Evolutionary conservation across 2,329 filamentous ascomycete species (phyloP), one percentile per base, ranked within the genome.

Genomic region (Dactylella cylindrospora): DNA sequence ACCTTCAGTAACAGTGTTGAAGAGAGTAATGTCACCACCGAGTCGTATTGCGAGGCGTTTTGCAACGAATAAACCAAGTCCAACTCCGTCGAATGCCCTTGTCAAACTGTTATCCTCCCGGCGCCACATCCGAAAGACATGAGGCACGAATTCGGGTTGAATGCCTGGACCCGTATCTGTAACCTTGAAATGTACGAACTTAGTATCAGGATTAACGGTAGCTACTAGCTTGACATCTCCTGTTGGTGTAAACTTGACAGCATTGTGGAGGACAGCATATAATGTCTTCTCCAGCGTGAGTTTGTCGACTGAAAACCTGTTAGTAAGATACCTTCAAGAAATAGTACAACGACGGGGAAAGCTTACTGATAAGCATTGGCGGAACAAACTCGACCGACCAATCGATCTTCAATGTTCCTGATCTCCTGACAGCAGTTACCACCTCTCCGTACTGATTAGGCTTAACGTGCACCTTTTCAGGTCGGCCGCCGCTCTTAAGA

Each of bases 91-190:
- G 69, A 80, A 84, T 62, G 80, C 79, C 35, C 84, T 76, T 5
- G 83, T 86, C 10, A 83, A 80, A 1, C 84, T 85, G 44, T 81
- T 78, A 70, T 88, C 84, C 71, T 85, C 81, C 61, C 84, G 78
- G 19, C 84, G 81, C 70, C 86, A 87, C 1, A 84, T 80, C 66
- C 84, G 84, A 74, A 87, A 88, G 0, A 88, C 74, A 50, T 80
- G 80, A 0, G 82, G 81, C 43, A 84, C 72, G 67, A 86, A 87
- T 9, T 80, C 80, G 41, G 79, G 77, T 0, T 83, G 81, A 38
- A 88, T 88, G 3, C 84, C 84, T 41, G 81, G 80, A 5, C 84
- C 84, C 13, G 83, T 85, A 71, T 88, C 84, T 12, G 76, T 75
- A 51, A 87, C 77, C 64, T 76, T 67, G 39, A 68, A 69, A 22